These are phyloP conservation scores for Vaccinium darrowii DNA, from an alignment of 148 eudicot species.

Conservation along the genomic window DNA sequence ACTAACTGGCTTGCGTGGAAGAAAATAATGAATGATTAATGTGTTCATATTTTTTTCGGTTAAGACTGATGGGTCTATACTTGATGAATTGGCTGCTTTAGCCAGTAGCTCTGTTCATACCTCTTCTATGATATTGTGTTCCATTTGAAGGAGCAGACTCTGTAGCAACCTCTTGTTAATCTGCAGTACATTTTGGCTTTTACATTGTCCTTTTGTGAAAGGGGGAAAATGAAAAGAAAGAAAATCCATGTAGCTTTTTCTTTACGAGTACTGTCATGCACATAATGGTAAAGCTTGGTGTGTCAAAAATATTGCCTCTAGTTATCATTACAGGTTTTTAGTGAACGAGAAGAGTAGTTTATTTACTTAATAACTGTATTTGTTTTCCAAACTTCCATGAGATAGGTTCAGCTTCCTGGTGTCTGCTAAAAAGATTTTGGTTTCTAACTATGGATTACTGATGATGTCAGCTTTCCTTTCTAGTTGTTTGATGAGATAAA, in stretches of 20 bases:
- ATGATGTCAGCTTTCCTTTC: neutral
- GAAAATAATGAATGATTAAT: neutral
- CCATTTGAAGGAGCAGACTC: neutral
- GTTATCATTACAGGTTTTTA: neutral
- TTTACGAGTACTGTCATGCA: neutral
- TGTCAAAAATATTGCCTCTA: neutral
- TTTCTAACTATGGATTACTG: neutral
- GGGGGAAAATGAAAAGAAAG: neutral
- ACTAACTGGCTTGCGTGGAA: neutral
- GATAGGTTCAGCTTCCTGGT: neutral
- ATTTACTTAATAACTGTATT: neutral
- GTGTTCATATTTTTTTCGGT: neutral
- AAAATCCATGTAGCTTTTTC: neutral
- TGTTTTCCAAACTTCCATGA: neutral
- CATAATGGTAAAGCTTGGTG: neutral
- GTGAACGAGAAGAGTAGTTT: neutral
- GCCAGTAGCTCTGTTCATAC: neutral
- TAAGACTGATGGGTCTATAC: neutral
- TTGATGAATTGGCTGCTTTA: slow-evolving; percentile 7
- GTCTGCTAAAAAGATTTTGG: too few species aligned
- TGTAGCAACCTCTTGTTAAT: neutral
- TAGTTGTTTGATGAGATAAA: neutral
- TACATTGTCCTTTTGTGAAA: neutral
- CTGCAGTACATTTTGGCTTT: neutral
- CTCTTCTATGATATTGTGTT: neutral